A percentile compares a stretch with the other conserved stretches of the same genome.
Conservation (phyloP, 768 basidiomycete genomes). For the Tubosaeta sp. region DNA sequence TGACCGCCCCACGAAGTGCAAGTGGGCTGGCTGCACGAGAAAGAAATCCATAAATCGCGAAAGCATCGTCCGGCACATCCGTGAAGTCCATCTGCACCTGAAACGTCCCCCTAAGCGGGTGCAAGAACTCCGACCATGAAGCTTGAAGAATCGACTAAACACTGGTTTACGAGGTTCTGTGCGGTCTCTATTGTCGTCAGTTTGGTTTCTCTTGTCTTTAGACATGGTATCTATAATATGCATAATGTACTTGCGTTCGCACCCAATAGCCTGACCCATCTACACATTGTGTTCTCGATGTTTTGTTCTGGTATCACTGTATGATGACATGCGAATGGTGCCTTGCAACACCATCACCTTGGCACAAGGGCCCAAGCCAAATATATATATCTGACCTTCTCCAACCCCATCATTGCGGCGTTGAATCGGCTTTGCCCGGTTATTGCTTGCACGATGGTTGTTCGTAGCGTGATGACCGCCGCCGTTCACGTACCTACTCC, state of each 20-base stretch:
- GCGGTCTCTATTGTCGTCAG: not conserved
- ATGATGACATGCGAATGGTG: not conserved
- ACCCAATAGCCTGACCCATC: not conserved
- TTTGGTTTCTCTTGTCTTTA: not conserved
- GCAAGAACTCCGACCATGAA: not conserved
- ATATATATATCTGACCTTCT: not conserved
- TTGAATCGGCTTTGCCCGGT: constrained; percentile 13
- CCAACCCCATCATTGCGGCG: constrained; percentile 6
- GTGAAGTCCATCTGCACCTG: constrained; percentile 10
- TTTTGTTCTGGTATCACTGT: not conserved
- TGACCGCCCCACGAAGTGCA: not conserved
- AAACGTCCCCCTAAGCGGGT: constrained; percentile 5
- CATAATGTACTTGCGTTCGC: not conserved
- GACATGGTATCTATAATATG: not conserved
- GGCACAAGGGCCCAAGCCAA: not conserved
- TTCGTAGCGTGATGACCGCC: not conserved
- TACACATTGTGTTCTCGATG: not conserved
- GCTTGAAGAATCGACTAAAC: not conserved
- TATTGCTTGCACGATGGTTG: constrained; percentile 11
- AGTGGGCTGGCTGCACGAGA: constrained; percentile 9
- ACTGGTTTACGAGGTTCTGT: not conserved
- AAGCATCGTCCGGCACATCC: constrained; percentile 16
- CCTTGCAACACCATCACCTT: not conserved
- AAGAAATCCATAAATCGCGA: constrained; percentile 16
- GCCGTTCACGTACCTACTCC: not conserved